Evolutionary conservation across 257 asterid species (phyloP).

Genomic region (Nicotiana noctiflora): DNA sequence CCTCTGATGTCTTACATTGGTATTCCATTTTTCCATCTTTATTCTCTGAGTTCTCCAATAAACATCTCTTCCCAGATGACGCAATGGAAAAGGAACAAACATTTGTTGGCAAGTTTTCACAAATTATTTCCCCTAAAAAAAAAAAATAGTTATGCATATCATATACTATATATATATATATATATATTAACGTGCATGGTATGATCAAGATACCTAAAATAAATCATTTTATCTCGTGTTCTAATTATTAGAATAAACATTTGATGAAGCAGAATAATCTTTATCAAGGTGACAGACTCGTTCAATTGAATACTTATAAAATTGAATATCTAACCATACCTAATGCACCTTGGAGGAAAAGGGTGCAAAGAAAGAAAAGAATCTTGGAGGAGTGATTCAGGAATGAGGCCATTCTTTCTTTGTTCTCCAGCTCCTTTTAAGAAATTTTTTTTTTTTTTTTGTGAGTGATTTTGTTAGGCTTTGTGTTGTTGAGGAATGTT

Average conservation of each 20-base stretch:
- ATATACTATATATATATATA: not conserved
- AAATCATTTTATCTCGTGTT: not conserved
- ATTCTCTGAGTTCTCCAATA: slow-evolving; percentile 8
- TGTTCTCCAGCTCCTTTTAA: not conserved
- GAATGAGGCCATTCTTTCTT: slow-evolving; percentile 31
- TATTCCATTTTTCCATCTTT: not conserved
- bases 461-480: not conserved
- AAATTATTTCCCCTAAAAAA: slow-evolving; percentile 13
- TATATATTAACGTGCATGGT: not conserved
- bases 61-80: slow-evolving; percentile 15
- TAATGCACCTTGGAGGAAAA: slow-evolving; percentile 31
- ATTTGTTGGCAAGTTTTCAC: slow-evolving; percentile 17
- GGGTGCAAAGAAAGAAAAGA: slow-evolving; percentile 44
- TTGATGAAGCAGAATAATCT: too few relatives aligned
- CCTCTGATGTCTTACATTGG: slow-evolving; percentile 20
- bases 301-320: not conserved
- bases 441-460: too few relatives aligned
- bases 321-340: slow-evolving; percentile 23
- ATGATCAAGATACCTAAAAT: not conserved
- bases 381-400: slow-evolving; percentile 18
- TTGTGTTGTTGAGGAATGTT: slow-evolving; percentile 1
- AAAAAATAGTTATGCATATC: not conserved
- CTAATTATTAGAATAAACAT: too few relatives aligned
- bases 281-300: too few relatives aligned
- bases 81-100: slow-evolving; percentile 22